A percentile compares a stretch with the other conserved stretches of the same genome.
Conservation (phyloP, 805 yeast genomes). For the Sporopachydermia lactativora region DNA sequence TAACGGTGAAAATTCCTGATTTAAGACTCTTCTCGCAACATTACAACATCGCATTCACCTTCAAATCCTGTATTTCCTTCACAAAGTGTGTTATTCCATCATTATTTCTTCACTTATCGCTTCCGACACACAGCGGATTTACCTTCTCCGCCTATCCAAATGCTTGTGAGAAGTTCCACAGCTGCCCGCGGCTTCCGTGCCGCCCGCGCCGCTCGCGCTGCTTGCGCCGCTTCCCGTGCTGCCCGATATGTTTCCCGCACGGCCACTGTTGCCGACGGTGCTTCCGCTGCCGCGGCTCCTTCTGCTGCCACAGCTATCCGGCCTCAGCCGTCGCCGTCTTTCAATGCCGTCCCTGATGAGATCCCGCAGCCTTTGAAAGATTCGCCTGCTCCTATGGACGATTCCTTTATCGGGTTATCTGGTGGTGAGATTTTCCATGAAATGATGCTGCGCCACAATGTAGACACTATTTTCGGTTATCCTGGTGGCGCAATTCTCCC, state of each 20-base stretch:
- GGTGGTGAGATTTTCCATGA: slow-evolving; percentile 98
- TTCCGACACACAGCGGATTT: no score
- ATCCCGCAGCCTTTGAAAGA: slow-evolving; percentile 8
- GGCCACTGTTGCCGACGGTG: no score
- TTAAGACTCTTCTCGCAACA: no score
- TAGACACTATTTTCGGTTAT: slow-evolving; percentile 92
- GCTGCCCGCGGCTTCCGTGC: neutral
- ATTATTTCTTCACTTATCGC: no score
- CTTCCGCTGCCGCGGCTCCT: no score
- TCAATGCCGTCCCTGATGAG: slow-evolving; percentile 2
- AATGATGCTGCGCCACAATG: slow-evolving; percentile 94
- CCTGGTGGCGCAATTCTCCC: slow-evolving; percentile 99
- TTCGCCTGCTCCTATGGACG: slow-evolving; percentile 37
- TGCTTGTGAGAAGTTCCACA: slow-evolving; percentile 1
- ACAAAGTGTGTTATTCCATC: no score
- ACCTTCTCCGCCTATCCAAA: no score
- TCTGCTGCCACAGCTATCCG: slow-evolving; percentile 10
- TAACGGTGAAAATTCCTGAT: no score
- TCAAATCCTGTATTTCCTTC: no score
- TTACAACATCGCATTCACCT: no score
- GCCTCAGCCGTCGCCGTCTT: slow-evolving; percentile 6
- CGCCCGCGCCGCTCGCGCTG: slow-evolving; percentile 2
- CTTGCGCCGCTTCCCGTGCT: slow-evolving; percentile 1
- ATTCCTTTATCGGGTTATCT: slow-evolving; percentile 86
- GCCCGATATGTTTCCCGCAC: no score